Evolutionary conservation across 2,329 filamentous ascomycete species (phyloP).

Genomic region (Torrubiella hemipterigena): DNA sequence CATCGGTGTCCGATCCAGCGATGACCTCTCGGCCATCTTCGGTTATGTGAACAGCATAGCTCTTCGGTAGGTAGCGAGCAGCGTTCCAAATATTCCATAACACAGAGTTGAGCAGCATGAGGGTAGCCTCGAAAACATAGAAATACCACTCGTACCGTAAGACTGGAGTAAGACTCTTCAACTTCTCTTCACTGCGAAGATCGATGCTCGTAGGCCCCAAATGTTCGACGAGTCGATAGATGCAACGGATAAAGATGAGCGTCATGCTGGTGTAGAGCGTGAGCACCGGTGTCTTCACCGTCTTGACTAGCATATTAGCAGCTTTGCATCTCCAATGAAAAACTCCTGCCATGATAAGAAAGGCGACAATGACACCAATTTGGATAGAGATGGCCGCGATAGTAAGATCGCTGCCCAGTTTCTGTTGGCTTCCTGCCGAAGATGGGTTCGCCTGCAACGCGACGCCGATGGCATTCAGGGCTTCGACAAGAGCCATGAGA

Average conservation of each 20-base stretch:
- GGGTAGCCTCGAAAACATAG: conserved; percentile 40
- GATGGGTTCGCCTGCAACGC: conserved; percentile 24
- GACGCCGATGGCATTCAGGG: conserved; percentile 32
- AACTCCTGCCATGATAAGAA: conserved; percentile 26
- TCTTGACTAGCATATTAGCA: neutral
- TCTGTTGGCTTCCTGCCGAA: conserved; percentile 14
- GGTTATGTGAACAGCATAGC: conserved; percentile 36
- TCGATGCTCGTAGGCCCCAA: conserved; percentile 15
- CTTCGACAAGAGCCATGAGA: conserved; percentile 32
- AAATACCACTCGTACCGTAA: conserved; percentile 49
- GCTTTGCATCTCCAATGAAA: conserved; percentile 29
- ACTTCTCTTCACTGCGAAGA: conserved; percentile 5
- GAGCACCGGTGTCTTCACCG: conserved; percentile 20
- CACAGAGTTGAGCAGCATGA: conserved; percentile 39
- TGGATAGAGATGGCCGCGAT: conserved; percentile 33
- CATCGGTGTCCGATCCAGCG: too few relatives aligned
- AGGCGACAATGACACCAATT: conserved; percentile 31
- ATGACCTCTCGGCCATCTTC: too few relatives aligned
- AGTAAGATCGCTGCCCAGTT: conserved; percentile 22
- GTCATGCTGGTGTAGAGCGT: conserved; percentile 38
- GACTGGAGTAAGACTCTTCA: conserved; percentile 25
- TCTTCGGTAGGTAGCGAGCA: conserved; percentile 34
- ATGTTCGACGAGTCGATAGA: conserved; percentile 40
- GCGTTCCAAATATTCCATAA: conserved; percentile 41
- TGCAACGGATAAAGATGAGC: conserved; percentile 39